These are phyloP conservation scores for Penicillium concentricum DNA, from an alignment of 2,329 filamentous ascomycete species.

Conservation along the genomic window DNA sequence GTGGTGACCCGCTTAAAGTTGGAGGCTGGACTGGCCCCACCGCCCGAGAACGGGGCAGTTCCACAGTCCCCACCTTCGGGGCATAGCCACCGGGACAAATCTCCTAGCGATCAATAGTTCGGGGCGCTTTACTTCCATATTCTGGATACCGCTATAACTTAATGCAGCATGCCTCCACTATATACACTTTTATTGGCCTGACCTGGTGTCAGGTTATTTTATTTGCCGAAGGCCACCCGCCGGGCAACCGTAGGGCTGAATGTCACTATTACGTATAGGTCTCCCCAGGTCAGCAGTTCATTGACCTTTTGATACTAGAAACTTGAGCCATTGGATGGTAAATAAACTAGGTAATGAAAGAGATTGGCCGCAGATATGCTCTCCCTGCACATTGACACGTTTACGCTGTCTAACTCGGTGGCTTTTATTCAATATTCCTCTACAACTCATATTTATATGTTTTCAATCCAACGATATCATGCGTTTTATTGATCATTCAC, in stretches of 20 bases:
- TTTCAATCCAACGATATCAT: neutral
- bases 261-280: neutral
- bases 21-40: conserved; percentile 40
- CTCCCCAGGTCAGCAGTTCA: neutral
- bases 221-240: neutral
- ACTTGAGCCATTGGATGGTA: neutral
- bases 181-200: neutral
- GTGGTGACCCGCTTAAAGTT: conserved; percentile 58
- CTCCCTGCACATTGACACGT: neutral
- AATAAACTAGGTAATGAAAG: neutral
- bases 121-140: neutral
- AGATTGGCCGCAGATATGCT: neutral
- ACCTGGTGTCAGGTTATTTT: neutral
- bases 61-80: neutral
- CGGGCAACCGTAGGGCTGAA: neutral
- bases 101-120: neutral
- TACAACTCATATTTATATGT: neutral
- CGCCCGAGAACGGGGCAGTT: conserved; percentile 4
- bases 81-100: neutral
- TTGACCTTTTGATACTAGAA: neutral
- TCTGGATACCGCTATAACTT: conserved; percentile 5
- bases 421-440: neutral
- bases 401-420: neutral
- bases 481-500: neutral
- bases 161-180: neutral